Conservation (phyloP, 1,139 yeast genomes). For the Pichiaceae sp. region DNA sequence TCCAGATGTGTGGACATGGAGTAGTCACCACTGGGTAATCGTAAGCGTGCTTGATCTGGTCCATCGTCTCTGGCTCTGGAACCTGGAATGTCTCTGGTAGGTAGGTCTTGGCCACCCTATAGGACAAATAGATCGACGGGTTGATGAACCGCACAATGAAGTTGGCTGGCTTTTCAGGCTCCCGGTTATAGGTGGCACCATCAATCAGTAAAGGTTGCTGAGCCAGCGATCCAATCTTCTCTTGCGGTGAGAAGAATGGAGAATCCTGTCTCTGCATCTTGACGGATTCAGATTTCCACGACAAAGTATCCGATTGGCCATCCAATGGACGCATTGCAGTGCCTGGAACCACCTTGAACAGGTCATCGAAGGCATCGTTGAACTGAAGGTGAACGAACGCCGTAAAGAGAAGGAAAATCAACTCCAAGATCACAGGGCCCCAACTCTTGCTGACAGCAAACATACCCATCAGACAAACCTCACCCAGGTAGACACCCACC, state of each 20-base stretch:
- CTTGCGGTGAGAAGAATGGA: conserved; percentile 1
- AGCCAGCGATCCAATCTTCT: background rate
- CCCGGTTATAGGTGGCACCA: conserved; percentile 18
- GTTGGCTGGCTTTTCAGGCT: conserved; percentile 7
- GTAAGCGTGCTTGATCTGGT: conserved; percentile 44
- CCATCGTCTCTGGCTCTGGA: conserved; percentile 30
- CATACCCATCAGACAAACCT: conserved; percentile 55
- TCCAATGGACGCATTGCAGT: conserved; percentile 67
- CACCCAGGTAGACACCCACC: conserved; percentile 58
- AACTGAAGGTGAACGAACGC: conserved; percentile 47
- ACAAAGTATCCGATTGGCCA: conserved; percentile 58
- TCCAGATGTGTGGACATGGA: conserved; percentile 61
- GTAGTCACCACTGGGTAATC: conserved; percentile 57
- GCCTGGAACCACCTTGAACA: conserved; percentile 50
- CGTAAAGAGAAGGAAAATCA: conserved; percentile 41
- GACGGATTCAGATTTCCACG: conserved; percentile 22
- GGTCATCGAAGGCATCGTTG: conserved; percentile 53
- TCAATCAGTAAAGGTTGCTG: conserved; percentile 21
- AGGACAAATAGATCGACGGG: conserved; percentile 28
- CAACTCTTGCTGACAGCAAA: conserved; percentile 65
- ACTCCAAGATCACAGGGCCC: conserved; percentile 66
- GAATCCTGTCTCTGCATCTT: conserved; percentile 3
- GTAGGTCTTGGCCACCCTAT: conserved; percentile 25
- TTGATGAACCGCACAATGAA: conserved; percentile 17
- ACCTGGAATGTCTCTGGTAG: conserved; percentile 28